Conservation (phyloP, 148 eudicot genomes). For the Rhododendron kiyosumense region DNA sequence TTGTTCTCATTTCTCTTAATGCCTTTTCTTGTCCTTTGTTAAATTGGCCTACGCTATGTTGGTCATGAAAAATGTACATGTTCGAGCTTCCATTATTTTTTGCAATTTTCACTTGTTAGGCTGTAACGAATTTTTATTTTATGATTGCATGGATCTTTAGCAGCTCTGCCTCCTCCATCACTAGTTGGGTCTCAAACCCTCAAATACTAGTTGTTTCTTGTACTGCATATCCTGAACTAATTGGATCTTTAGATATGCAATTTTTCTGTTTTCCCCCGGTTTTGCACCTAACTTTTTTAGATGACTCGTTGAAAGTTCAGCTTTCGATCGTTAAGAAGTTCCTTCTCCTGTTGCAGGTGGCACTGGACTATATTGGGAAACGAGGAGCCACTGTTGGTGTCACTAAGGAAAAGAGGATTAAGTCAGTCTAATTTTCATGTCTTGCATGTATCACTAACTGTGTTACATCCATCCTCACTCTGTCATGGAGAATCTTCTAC, state of each 20-base stretch:
- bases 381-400: constrained; percentile 97
- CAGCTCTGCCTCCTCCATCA: neutral
- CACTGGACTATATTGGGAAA: constrained; percentile 94
- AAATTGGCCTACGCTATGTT: neutral
- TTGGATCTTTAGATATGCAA: neutral
- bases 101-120: neutral
- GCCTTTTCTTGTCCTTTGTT: too few species aligned
- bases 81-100: neutral
- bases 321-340: neutral
- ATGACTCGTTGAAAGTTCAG: neutral
- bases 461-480: neutral
- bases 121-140: neutral
- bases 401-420: constrained; percentile 84
- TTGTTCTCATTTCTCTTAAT: neutral
- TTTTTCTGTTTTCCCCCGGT: neutral
- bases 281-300: neutral
- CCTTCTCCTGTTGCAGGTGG: constrained; percentile 48
- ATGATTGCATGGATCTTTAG: neutral
- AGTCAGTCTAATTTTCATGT: constrained; percentile 31
- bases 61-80: neutral
- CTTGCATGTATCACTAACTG: neutral
- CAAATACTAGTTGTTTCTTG: neutral
- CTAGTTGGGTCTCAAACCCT: neutral
- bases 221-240: neutral
- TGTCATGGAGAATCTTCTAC: neutral